Percentiles rank a stretch among this genome's conserved stretches.
Conservation (phyloP, 2,329 filamentous ascomycete genomes). For the Chrysoporthe deuterocubensis region DNA sequence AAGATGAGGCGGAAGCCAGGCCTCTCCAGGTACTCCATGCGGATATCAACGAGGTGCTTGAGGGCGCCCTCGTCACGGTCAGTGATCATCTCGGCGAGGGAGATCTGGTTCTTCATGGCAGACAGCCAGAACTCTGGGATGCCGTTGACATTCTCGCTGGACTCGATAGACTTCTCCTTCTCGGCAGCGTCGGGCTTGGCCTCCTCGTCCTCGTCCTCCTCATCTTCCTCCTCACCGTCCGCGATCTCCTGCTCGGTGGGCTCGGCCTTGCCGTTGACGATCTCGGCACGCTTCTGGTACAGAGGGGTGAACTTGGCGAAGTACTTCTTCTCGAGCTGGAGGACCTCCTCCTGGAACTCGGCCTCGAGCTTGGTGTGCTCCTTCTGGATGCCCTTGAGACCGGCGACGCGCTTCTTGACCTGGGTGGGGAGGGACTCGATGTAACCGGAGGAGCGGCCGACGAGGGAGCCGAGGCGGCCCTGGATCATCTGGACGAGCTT, state of each 20-base stretch:
- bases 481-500: constrained; percentile 97
- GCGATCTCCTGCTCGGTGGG: constrained; percentile 86
- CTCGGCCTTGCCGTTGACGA: constrained; percentile 86
- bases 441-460: constrained; percentile 95
- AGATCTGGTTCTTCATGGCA: constrained; percentile 99
- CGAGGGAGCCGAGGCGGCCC: constrained; percentile 88
- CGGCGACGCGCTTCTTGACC: constrained; percentile 91
- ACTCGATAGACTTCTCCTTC: constrained; percentile 60
- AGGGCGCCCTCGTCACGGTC: constrained; percentile 94
- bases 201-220: constrained; percentile 65
- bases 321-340: constrained; percentile 99
- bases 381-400: constrained; percentile 97
- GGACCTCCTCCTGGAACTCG: constrained; percentile 97
- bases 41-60: constrained; percentile 87
- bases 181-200: constrained; percentile 48
- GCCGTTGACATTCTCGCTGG: constrained; percentile 65
- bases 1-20: constrained; percentile 98
- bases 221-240: constrained; percentile 80
- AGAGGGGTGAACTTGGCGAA: constrained; percentile 98
- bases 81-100: constrained; percentile 97
- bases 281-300: constrained; percentile 91
- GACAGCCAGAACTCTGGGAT: constrained; percentile 99
- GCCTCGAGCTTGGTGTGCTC: constrained; percentile 98
- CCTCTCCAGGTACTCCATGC: constrained; percentile 99
- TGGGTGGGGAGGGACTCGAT: constrained; percentile 91